Evolutionary conservation across 345 rosid genomes (phyloP), one percentile per base, ranked within the genome.

Genomic region (Microcos paniculata): DNA sequence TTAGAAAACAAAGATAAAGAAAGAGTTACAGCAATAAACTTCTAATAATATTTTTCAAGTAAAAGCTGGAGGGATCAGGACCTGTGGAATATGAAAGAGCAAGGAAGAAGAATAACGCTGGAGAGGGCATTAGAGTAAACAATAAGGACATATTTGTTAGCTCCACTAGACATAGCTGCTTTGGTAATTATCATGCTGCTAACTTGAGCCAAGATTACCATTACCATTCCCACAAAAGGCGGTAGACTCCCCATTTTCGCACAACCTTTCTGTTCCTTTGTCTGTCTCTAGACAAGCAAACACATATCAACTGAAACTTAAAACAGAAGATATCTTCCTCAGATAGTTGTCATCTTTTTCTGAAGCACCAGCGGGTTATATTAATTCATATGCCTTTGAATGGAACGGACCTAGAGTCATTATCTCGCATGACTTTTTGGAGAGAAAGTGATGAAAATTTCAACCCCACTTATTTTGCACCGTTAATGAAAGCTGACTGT

Each of bases 201-300:
- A 31, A 79, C 88, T 65, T 87, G 88, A 69, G 30, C 78, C 23
- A 82, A 11, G 12, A 80, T 71, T 1, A 71, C 88, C 9, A 66
- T 70, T 45, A 89, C 81, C 93, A 91, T 91, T 58, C 80, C 90
- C 51, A 79, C 43, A 24, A 58, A 80, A 23, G 86, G 77, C 42
- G 76, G 58, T 2, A 45, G 33, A 35, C 15, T 14, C 31, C 45
- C 11, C 74, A 35, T 75, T 51, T 18, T 55, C 10, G 56, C 55
- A 3, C 11, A 43, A 23, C 31, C 53, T 43, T 43, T 68, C 38
- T 48, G 23, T 56, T 23, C 23, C 15, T 24, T 19, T 13, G 45
- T 8, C 56, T 8, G 0, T 6, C 11, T 52, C 10, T 52, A 52
- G 26, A 21, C 14, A 46, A 68, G 26, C 15, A 15, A 26, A 8